Conservation (phyloP, 805 yeast species). For the Zygoascus flipseniorum region DNA sequence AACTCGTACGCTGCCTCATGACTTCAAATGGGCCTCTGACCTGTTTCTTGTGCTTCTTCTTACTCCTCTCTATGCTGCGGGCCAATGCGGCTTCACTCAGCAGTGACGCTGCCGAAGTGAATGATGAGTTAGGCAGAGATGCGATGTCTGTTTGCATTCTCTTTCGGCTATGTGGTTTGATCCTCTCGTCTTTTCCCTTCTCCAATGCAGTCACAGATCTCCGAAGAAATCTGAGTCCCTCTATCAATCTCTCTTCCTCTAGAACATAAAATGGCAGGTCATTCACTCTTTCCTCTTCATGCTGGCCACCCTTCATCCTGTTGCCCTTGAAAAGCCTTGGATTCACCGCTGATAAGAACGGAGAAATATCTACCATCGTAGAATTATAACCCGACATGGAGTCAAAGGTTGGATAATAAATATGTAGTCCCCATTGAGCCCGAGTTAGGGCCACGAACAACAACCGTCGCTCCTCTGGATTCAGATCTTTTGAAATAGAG, state of each 20-base stretch:
- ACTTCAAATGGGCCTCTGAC: background rate
- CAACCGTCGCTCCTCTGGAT: slow-evolving; percentile 67
- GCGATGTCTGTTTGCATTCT: background rate
- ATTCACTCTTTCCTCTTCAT: background rate
- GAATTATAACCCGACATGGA: background rate
- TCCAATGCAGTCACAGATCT: background rate
- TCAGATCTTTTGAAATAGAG: background rate
- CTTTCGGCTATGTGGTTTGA: background rate
- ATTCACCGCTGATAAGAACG: background rate
- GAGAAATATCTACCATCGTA: background rate
- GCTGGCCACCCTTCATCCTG: background rate
- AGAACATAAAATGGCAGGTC: background rate
- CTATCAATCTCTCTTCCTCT: background rate
- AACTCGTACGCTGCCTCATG: background rate
- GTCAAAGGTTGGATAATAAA: background rate
- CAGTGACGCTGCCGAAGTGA: slow-evolving; percentile 1
- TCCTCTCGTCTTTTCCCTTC: too few relatives aligned
- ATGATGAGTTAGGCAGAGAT: background rate
- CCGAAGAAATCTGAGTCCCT: background rate
- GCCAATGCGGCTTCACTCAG: background rate
- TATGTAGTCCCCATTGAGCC: slow-evolving; percentile 40
- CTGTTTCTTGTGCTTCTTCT: background rate
- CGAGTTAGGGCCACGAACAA: slow-evolving; percentile 86
- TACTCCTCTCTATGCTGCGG: background rate
- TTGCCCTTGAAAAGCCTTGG: background rate